phyloP scores from a whole-genome alignment of 1,284 basidiomycete genomes.

The Pseudozyma tsukubaensis region DNA sequence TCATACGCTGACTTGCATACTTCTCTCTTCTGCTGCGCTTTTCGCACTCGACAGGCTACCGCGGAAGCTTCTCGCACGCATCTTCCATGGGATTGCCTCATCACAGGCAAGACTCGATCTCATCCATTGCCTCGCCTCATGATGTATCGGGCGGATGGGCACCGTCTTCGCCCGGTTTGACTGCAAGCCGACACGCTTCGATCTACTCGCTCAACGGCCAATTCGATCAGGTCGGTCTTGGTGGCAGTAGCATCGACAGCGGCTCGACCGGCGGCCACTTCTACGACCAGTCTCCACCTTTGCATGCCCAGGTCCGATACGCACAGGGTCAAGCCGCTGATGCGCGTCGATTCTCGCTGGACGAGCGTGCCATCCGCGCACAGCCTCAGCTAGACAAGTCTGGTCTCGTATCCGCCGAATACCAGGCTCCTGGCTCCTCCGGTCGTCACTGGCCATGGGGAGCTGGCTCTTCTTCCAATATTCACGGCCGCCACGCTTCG shows the following conservation, averaged over 20 bases:
- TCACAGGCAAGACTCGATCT: conserved; percentile 46
- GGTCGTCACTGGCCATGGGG: conserved; percentile 57
- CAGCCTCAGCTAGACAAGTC: conserved; percentile 48
- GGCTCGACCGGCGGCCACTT: conserved; percentile 45
- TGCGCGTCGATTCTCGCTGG: conserved; percentile 50
- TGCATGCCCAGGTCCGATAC: conserved; percentile 49
- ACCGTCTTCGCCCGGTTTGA: conserved; percentile 46
- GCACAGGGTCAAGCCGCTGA: conserved; percentile 45
- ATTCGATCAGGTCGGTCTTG: conserved; percentile 50
- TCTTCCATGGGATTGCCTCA: conserved; percentile 42
- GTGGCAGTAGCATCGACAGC: conserved; percentile 43
- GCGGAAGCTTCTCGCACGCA: conserved; percentile 47
- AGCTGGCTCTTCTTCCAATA: conserved; percentile 19
- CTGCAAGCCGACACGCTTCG: conserved; percentile 47
- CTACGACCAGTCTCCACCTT: conserved; percentile 49
- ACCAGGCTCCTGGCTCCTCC: conserved; percentile 39
- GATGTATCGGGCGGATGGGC: conserved; percentile 48
- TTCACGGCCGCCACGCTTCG: conserved; percentile 50
- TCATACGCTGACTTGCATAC: conserved; percentile 5
- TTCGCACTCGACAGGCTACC: conserved; percentile 27
- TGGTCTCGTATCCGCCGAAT: conserved; percentile 44
- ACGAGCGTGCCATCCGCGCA: conserved; percentile 46
- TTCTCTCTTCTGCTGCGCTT: neutral
- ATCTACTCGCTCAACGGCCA: conserved; percentile 53
- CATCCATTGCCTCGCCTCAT: conserved; percentile 50